Conservation (phyloP, 2,329 filamentous ascomycete species). For the Lanzia echinophila region DNA sequence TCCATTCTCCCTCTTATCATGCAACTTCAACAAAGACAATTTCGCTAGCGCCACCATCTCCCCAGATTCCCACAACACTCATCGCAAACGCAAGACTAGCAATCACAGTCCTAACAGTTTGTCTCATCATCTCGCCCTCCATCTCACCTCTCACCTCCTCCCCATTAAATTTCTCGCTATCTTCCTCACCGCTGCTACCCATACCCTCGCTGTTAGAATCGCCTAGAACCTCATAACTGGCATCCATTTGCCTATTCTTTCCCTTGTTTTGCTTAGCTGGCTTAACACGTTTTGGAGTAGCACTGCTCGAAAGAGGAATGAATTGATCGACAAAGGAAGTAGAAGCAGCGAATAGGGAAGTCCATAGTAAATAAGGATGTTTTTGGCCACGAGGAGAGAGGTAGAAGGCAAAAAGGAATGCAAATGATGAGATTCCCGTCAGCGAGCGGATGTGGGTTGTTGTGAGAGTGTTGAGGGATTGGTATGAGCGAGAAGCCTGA, state of each 20-base stretch:
- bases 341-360: conserved; percentile 57
- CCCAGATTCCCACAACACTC: conserved; percentile 60
- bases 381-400: conserved; percentile 67
- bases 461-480: conserved; percentile 56
- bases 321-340: conserved; percentile 38
- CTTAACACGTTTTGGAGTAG: neutral
- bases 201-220: conserved; percentile 45
- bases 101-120: conserved; percentile 47
- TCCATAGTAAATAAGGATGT: conserved; percentile 90
- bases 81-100: conserved; percentile 52
- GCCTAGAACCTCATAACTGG: conserved; percentile 62
- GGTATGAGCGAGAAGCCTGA: conserved; percentile 63
- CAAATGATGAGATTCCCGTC: conserved; percentile 59
- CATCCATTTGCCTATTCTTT: conserved; percentile 47
- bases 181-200: conserved; percentile 42
- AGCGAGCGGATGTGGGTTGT: conserved; percentile 61
- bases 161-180: conserved; percentile 44
- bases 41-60: conserved; percentile 44
- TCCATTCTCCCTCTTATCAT: neutral
- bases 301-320: conserved; percentile 12
- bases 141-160: conserved; percentile 54
- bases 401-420: conserved; percentile 70
- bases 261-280: conserved; percentile 19
- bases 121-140: conserved; percentile 47
- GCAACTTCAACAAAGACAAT: conserved; percentile 20